phyloP scores from a whole-genome alignment of 495 filamentous ascomycete species.

The Aspergillus incahuasiensis region DNA sequence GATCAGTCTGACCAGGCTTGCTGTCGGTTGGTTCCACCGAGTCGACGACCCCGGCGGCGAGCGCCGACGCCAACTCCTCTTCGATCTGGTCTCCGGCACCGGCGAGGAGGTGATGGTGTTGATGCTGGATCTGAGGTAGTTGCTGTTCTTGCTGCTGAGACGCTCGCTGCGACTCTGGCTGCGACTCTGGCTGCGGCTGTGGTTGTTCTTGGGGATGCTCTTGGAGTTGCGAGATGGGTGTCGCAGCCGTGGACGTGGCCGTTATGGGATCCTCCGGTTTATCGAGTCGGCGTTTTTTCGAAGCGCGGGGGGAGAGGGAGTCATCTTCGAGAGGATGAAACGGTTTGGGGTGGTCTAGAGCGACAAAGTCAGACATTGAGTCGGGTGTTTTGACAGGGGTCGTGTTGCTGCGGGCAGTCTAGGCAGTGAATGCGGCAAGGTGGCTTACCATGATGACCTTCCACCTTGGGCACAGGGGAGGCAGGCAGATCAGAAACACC shows the following conservation, averaged over 20 bases:
- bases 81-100: constrained; percentile 37
- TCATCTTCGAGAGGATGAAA: constrained; percentile 30
- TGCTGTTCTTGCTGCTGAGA: background rate
- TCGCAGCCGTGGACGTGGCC: background rate
- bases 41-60: constrained; percentile 30
- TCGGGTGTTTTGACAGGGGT: background rate
- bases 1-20: constrained; percentile 19
- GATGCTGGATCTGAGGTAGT: background rate
- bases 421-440: background rate
- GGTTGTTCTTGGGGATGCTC: constrained; percentile 16
- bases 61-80: constrained; percentile 37
- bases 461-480: constrained; percentile 26
- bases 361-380: background rate
- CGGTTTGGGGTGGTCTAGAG: constrained; percentile 25
- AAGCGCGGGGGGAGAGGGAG: constrained; percentile 31
- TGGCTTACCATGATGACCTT: constrained; percentile 38
- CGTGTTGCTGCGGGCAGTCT: background rate
- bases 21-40: constrained; percentile 21
- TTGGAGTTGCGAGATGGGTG: constrained; percentile 5
- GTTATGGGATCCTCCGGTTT: constrained; percentile 24
- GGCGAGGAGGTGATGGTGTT: background rate
- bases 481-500: constrained; percentile 28
- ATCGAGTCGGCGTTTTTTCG: constrained; percentile 42
- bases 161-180: too few species aligned
- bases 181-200: background rate